Percentiles rank a stretch among this genome's conserved stretches.
Evolutionary conservation across 164 flowering plant species (phyloP).

Genomic region (Magnolia changhungtana): DNA sequence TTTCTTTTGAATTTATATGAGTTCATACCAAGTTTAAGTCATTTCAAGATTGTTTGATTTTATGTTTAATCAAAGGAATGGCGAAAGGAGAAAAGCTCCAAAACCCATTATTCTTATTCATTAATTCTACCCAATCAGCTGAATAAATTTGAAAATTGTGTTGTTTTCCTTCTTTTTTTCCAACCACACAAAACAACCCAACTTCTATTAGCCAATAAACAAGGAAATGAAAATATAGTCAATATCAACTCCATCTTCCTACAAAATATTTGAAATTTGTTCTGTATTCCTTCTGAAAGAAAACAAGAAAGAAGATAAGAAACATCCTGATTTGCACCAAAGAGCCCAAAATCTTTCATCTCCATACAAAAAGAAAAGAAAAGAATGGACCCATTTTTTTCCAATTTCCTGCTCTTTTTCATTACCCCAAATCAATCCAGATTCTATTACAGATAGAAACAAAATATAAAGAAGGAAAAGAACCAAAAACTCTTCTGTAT

Average conservation of each 20-base stretch:
- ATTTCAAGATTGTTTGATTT: too few species aligned
- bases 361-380: neutral
- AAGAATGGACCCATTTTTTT: too few species aligned
- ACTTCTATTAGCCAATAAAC: neutral
- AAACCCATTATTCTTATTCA: too few species aligned
- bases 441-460: too few species aligned
- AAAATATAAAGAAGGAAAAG: too few species aligned
- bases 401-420: too few species aligned
- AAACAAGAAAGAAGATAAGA: neutral
- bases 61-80: too few species aligned
- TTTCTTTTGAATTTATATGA: too few species aligned
- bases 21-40: too few species aligned
- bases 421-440: too few species aligned
- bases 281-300: neutral
- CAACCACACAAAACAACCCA: neutral
- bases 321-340: neutral
- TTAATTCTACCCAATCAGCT: too few species aligned
- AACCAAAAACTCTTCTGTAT: slow-evolving; percentile 19
- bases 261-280: neutral
- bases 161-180: neutral
- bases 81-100: too few species aligned
- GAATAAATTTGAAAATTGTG: neutral
- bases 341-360: neutral
- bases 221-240: neutral
- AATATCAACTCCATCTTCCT: neutral